Percentiles rank a stretch among this genome's conserved stretches.
Conservation (phyloP, 2,329 filamentous ascomycete species). For the Monosporascus sp. region DNA sequence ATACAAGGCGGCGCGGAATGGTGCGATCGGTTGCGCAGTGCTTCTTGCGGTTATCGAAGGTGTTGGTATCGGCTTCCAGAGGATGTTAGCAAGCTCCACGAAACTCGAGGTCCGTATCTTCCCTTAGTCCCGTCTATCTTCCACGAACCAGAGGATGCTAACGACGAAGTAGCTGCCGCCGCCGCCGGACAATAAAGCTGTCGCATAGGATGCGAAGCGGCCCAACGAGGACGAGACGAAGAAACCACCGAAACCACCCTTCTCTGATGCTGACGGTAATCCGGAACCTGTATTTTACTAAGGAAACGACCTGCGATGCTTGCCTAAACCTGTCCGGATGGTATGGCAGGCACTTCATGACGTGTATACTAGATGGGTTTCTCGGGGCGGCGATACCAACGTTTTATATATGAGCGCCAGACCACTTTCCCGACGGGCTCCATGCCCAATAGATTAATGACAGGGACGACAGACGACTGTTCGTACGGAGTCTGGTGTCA, state of each 20-base stretch:
- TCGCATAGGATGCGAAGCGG: neutral
- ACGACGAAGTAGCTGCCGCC: neutral
- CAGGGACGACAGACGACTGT: neutral
- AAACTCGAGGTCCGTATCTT: constrained; percentile 62
- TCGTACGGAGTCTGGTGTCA: no score
- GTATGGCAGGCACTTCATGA: neutral
- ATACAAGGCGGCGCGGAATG: constrained; percentile 86
- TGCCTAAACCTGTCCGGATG: neutral
- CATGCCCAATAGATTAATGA: neutral
- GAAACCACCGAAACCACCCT: neutral
- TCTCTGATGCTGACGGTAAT: neutral
- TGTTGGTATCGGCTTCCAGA: constrained; percentile 90
- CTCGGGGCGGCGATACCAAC: neutral
- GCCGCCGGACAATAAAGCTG: neutral
- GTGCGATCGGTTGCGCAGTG: constrained; percentile 92
- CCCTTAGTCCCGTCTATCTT: neutral
- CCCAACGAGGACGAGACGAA: neutral
- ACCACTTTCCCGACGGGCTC: neutral
- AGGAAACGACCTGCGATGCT: neutral
- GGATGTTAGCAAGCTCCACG: constrained; percentile 88
- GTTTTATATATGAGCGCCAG: neutral
- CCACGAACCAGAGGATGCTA: neutral
- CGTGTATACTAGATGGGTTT: constrained; percentile 1
- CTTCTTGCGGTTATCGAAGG: constrained; percentile 95
- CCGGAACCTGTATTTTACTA: constrained; percentile 1